Base-by-base conservation (phyloP, 1,139 yeast species). In the Blastobotrys buckinghamii region DNA sequence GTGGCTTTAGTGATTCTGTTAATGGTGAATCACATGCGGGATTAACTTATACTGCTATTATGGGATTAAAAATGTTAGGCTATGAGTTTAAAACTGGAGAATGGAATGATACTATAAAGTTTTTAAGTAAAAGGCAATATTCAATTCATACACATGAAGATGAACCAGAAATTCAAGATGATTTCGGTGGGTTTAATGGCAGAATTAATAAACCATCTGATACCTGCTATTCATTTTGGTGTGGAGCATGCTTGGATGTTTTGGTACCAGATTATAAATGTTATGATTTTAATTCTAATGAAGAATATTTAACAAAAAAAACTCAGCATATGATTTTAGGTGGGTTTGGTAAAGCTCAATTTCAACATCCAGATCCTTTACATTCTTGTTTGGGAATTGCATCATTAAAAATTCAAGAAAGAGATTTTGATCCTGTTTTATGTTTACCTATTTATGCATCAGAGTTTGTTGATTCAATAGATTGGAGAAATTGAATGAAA, bases 201-300 rank as follows among this genome's bases (percentile, higher is more conserved):
- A 72, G 98, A 45, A 80, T 79, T 24, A 88, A 89, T 63, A 92
- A 92, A 63, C 77, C 75, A 46, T 84, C 85, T 3, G 98, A 92
- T 64, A 85, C 96, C 0, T 92, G 98, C 68, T 92, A 92, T 65
- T 78, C 87, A 8, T 92, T 90, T 76, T 92, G 98, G 98, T 78
- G 81, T 44, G 65, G 81, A 9, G 94, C 79, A 1, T 72, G 88
- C 9, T 68, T 89, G 51, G 62, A 63, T 1, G 54, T 83, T 42
- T 64, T 82, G 12, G 64, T 54, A 2, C 53, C 51, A 3, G 44
- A 41, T 33, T 61, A 79, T 16, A 10, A 13, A 12, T 38, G 29
- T 16, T 59, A 78, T 1, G 73, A 82, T 50, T 44, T 57, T 1
- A 61, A 62, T 0, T 61, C 63, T 2, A 75, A 78, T 1, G 59